Evolutionary conservation across 768 basidiomycete species (phyloP), one percentile per base, ranked within the genome.

Genomic region (Amanita jacksonii): DNA sequence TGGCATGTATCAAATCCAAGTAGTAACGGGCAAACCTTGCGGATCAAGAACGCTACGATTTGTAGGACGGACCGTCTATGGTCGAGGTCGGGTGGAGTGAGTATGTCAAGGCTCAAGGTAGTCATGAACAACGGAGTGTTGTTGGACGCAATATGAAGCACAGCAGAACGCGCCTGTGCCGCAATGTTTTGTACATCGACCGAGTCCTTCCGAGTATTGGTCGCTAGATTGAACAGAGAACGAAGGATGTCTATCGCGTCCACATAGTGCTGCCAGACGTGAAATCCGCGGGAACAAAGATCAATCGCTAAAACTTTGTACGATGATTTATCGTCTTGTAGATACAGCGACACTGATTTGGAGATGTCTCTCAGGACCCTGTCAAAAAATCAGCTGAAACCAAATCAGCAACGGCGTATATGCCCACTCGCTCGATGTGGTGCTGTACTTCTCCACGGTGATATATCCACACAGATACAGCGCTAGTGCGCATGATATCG

Each of bases 71-170:
- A 79, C 53, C 82, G 90, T 18, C 91, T 71, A 49, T 93, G 82
- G 30, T 84, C 80, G 15, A 86, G 66, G 4, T 75, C 78, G 13
- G 73, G 71, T 8, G 86, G 81, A 25, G 81, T 80, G 16, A 94
- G 63, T 40, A 98, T 91, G 56, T 97, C 96, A 51, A 94, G 70
- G 3, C 83, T 80, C 31, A 99, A 61, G 0, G 94, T 96, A 0
- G 90, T 85, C 85, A 98, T 97, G 65, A 98, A 94, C 8, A 98
- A 61, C 4, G 80, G 78, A 4, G 93, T 90, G 51, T 92, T 84
- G 37, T 73, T 72, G 0, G 79, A 72, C 1, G 92, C 92, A 33
- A 97, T 85, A 32, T 85, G 81, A 8, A 97, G 62, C 2, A 94
- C 81, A 0, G 93, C 91, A 16, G 75, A 61, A 34, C 94, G 73